These are phyloP conservation scores for Apiospora kogelbergensis DNA, from an alignment of 2,329 filamentous ascomycete species.

Conservation along the genomic window DNA sequence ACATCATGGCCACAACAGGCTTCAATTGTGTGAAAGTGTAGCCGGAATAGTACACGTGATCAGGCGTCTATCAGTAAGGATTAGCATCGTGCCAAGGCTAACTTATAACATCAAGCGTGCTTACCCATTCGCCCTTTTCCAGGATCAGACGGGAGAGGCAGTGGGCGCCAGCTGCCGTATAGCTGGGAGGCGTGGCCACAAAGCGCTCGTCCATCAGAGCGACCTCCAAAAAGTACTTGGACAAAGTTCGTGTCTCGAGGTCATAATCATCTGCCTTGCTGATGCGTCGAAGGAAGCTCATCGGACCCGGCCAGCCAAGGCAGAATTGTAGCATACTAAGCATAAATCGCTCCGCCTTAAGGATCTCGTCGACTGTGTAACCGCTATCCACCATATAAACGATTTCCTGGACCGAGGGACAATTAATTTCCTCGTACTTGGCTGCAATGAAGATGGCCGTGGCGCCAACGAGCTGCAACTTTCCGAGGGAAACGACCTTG, in stretches of 20 bases:
- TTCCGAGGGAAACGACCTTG: conserved; percentile 93
- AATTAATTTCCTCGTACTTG: conserved; percentile 99
- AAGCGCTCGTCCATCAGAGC: conserved; percentile 98
- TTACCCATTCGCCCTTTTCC: conserved; percentile 90
- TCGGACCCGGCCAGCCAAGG: conserved; percentile 96
- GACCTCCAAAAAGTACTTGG: conserved; percentile 97
- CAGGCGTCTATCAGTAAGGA: conserved; percentile 59
- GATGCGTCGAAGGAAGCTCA: conserved; percentile 95
- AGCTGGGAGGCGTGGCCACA: conserved; percentile 87
- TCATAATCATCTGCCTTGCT: conserved; percentile 99
- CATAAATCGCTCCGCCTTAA: conserved; percentile 98
- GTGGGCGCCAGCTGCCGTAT: conserved; percentile 85
- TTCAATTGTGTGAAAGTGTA: conserved; percentile 87
- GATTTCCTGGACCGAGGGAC: conserved; percentile 90
- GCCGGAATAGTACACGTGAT: conserved; percentile 89
- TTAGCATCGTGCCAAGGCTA: conserved; percentile 29
- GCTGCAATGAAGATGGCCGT: conserved; percentile 94
- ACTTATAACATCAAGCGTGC: conserved; percentile 33
- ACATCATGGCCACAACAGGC: conserved; percentile 72
- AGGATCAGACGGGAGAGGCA: conserved; percentile 88
- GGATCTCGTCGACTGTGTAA: conserved; percentile 86
- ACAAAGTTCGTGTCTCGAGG: conserved; percentile 87
- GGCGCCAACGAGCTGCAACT: conserved; percentile 92
- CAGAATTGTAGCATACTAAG: conserved; percentile 94
- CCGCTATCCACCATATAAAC: conserved; percentile 97